These are phyloP conservation scores for Gomphus bonarii DNA, from an alignment of 1,284 basidiomycete species.

Conservation along the genomic window DNA sequence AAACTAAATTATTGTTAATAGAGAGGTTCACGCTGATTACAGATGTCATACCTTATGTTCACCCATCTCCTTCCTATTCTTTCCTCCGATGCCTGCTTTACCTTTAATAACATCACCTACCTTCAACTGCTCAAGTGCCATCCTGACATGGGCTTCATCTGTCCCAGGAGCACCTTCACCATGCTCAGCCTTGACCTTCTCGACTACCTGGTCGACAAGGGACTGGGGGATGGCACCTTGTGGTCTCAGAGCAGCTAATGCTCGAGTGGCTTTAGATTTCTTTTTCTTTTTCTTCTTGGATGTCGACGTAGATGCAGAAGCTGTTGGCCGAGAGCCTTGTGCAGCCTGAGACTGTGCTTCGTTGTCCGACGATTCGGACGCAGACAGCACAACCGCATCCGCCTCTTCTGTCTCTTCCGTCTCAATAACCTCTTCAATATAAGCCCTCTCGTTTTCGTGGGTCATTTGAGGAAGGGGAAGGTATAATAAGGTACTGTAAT, in stretches of 20 bases:
- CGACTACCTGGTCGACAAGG: conserved; percentile 47
- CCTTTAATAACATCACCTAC: conserved; percentile 66
- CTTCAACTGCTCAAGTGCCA: conserved; percentile 57
- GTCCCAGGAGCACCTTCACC: conserved; percentile 37
- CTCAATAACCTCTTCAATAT: conserved; percentile 33
- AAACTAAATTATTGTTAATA: conserved; percentile 44
- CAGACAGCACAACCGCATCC: not conserved
- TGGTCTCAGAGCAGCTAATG: conserved; percentile 35
- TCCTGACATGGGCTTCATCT: conserved; percentile 47
- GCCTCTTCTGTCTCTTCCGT: conserved; percentile 26
- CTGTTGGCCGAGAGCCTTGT: conserved; percentile 20
- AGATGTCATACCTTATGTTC: conserved; percentile 67
- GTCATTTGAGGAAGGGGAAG: conserved; percentile 9
- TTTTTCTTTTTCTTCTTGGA: conserved; percentile 74
- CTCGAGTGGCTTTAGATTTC: conserved; percentile 51
- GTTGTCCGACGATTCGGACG: conserved; percentile 25
- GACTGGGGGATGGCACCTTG: conserved; percentile 47
- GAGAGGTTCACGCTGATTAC: not conserved
- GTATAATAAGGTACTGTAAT: not conserved
- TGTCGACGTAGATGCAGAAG: conserved; percentile 30
- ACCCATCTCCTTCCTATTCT: conserved; percentile 68
- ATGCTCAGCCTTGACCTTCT: conserved; percentile 48
- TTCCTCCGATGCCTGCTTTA: conserved; percentile 56
- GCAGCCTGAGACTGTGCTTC: conserved; percentile 20
- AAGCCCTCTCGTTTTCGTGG: conserved; percentile 19